Conservation (phyloP, 345 rosid genomes). For the Passiflora organensis region DNA sequence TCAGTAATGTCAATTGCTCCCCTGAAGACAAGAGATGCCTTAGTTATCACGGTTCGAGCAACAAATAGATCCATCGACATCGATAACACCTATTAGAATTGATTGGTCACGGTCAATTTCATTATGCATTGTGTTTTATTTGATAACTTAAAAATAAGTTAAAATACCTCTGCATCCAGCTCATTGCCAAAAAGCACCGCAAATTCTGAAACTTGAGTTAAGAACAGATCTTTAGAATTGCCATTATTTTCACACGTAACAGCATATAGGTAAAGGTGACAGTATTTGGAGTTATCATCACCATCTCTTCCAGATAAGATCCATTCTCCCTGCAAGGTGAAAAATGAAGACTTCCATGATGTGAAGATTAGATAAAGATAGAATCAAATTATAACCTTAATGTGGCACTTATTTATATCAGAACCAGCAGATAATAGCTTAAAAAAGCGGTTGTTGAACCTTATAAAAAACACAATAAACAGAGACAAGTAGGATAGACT, state of each 20-base stretch:
- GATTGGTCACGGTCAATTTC: slow-evolving; percentile 6
- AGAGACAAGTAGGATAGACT: slow-evolving; percentile 18
- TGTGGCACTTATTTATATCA: not conserved
- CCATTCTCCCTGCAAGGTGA: slow-evolving; percentile 86
- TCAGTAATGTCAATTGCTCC: slow-evolving; percentile 62
- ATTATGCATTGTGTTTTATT: slow-evolving; percentile 2
- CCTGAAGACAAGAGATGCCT: slow-evolving; percentile 91
- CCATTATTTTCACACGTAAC: slow-evolving; percentile 61
- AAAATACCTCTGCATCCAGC: slow-evolving; percentile 99
- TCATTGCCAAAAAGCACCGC: slow-evolving; percentile 92
- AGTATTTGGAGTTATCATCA: slow-evolving; percentile 41
- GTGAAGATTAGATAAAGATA: not conserved
- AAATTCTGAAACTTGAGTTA: slow-evolving; percentile 78
- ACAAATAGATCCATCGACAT: slow-evolving; percentile 99
- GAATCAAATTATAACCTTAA: not conserved
- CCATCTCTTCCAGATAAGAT: slow-evolving; percentile 67
- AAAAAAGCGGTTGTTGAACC: no score
- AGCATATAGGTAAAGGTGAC: slow-evolving; percentile 70
- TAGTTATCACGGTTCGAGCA: slow-evolving; percentile 95
- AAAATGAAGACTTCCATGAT: slow-evolving; percentile 4
- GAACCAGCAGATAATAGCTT: not conserved
- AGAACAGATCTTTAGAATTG: slow-evolving; percentile 78
- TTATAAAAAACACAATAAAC: no score
- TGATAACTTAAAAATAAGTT: not conserved
- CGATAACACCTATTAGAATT: slow-evolving; percentile 85